A percentile compares a stretch with the other conserved stretches of the same genome.
phyloP scores from a whole-genome alignment of 495 filamentous ascomycete species.

The Extremus antarcticus region DNA sequence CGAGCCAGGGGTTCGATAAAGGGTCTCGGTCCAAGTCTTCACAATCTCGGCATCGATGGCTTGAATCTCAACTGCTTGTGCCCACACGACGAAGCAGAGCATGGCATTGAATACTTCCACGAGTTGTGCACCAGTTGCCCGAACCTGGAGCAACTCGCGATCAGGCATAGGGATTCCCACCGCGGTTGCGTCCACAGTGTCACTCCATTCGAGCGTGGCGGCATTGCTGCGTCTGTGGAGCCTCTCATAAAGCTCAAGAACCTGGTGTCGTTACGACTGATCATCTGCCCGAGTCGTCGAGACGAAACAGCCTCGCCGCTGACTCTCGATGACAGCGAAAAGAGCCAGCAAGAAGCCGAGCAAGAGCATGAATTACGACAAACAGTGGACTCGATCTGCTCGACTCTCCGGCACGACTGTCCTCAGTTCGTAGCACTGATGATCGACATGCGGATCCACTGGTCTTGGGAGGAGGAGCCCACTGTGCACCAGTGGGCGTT shows the following conservation, averaged over 20 bases:
- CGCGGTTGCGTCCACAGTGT: too few relatives aligned
- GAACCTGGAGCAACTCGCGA: not conserved
- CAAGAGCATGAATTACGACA: too few relatives aligned
- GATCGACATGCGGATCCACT: too few relatives aligned
- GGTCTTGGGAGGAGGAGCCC: too few relatives aligned
- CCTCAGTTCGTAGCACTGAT: too few relatives aligned
- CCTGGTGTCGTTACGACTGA: not conserved
- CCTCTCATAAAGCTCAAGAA: not conserved
- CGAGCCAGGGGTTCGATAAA: not conserved
- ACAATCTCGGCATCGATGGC: not conserved
- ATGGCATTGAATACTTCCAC: not conserved
- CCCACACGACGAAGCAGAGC: not conserved
- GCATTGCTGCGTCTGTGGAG: not conserved
- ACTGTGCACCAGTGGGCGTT: too few relatives aligned
- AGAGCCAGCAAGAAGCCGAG: too few relatives aligned
- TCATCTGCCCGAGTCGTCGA: not conserved
- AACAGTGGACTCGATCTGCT: too few relatives aligned
- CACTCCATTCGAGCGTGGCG: not conserved
- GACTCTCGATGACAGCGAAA: too few relatives aligned
- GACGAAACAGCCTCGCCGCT: not conserved
- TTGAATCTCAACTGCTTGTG: not conserved
- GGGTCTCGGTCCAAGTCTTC: not conserved
- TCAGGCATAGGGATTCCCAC: too few relatives aligned
- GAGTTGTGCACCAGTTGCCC: not conserved
- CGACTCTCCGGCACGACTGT: too few relatives aligned